phyloP scores from a whole-genome alignment of 2,329 filamentous ascomycete species.

The Dactylellina leptospora region DNA sequence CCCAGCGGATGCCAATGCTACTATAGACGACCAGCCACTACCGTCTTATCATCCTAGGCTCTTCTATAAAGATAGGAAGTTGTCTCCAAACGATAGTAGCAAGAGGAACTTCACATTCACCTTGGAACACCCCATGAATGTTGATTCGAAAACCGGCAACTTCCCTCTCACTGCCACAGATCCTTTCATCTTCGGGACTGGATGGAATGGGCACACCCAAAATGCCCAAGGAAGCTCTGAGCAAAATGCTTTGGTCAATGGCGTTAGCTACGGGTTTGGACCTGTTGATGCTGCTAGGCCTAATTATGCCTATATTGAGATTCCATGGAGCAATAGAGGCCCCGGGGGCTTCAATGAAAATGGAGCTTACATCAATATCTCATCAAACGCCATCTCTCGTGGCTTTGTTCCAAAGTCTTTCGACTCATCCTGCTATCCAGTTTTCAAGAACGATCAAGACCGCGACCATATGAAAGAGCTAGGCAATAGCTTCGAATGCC shows the following conservation, averaged over 20 bases:
- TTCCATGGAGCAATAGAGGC: conserved; percentile 19
- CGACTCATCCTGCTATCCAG: conserved; percentile 16
- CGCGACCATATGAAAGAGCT: conserved; percentile 2
- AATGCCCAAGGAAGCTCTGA: conserved; percentile 26
- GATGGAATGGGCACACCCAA: conserved; percentile 35
- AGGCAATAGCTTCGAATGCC: conserved; percentile 19
- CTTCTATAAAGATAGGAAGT: background rate
- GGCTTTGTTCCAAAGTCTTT: conserved; percentile 14
- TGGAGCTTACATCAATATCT: conserved; percentile 1
- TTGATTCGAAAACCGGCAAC: conserved; percentile 18
- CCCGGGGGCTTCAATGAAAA: conserved; percentile 9
- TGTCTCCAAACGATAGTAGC: background rate
- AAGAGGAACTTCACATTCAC: conserved; percentile 23
- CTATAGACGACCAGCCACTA: background rate
- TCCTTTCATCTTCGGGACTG: conserved; percentile 24
- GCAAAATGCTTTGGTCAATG: conserved; percentile 6
- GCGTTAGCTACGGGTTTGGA: conserved; percentile 13
- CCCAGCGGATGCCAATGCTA: background rate
- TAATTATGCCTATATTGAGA: conserved; percentile 28
- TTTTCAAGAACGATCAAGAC: background rate
- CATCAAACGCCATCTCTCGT: background rate
- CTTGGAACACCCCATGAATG: conserved; percentile 2
- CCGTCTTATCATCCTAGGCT: background rate
- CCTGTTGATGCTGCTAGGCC: conserved; percentile 10
- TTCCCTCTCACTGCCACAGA: conserved; percentile 15